Percentiles rank a stretch among this genome's conserved stretches.
phyloP scores from a whole-genome alignment of 495 filamentous ascomycete species.

The Aspergillus wentii region DNA sequence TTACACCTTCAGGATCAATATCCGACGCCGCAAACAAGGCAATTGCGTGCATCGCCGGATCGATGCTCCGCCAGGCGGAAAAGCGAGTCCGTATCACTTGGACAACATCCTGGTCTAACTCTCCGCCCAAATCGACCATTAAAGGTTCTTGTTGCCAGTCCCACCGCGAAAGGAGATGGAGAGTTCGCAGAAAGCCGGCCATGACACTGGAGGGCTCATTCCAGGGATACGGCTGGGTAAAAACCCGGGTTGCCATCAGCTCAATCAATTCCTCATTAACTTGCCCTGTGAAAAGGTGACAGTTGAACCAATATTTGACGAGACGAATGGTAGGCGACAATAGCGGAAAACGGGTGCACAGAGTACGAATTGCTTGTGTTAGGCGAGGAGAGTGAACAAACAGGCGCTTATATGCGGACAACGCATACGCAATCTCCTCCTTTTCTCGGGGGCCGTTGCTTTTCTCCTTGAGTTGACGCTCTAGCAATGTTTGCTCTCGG shows the following conservation, averaged over 20 bases:
- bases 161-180: constrained; percentile 76
- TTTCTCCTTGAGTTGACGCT: constrained; percentile 71
- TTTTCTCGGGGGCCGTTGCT: constrained; percentile 52
- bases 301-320: constrained; percentile 82
- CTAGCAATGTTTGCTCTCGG: constrained; percentile 75
- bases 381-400: constrained; percentile 73
- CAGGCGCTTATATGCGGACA: constrained; percentile 63
- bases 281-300: constrained; percentile 72
- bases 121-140: constrained; percentile 62
- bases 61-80: constrained; percentile 71
- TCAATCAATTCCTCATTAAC: constrained; percentile 79
- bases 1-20: constrained; percentile 67
- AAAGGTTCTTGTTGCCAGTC: constrained; percentile 85
- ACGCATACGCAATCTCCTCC: constrained; percentile 60
- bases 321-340: constrained; percentile 84
- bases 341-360: constrained; percentile 75
- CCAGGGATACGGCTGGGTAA: constrained; percentile 83
- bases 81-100: constrained; percentile 64
- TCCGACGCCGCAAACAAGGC: constrained; percentile 80
- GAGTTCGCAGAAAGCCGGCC: constrained; percentile 75
- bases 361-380: constrained; percentile 70
- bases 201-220: constrained; percentile 68
- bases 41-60: constrained; percentile 80
- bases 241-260: constrained; percentile 66
- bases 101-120: constrained; percentile 50